A percentile compares a stretch with the other conserved stretches of the same genome.
These are phyloP conservation scores for Stylonectria norvegica DNA, from an alignment of 2,329 filamentous ascomycete species.

Conservation along the genomic window DNA sequence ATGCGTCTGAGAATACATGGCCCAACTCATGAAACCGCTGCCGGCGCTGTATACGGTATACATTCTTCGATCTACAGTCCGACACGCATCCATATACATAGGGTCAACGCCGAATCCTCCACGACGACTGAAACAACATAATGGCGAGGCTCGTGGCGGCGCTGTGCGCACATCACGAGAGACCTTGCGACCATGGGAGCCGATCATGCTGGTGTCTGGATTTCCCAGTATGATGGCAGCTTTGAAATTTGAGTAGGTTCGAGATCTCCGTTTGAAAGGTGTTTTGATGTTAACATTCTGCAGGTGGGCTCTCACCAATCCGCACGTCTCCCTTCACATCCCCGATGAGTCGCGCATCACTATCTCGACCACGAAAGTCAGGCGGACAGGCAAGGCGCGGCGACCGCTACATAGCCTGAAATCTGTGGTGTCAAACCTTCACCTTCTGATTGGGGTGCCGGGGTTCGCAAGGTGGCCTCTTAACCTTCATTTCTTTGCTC, in stretches of 20 bases:
- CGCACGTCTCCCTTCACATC: constrained; percentile 77
- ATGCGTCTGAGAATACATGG: constrained; percentile 33
- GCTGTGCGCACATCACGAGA: constrained; percentile 69
- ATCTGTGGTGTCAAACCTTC: constrained; percentile 74
- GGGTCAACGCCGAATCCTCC: constrained; percentile 88
- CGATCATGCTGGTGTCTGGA: constrained; percentile 79
- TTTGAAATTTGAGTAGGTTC: constrained; percentile 82
- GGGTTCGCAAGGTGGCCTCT: constrained; percentile 86
- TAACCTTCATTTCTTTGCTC: constrained; percentile 71
- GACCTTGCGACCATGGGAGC: constrained; percentile 81
- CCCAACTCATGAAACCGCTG: constrained; percentile 54
- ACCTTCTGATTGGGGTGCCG: constrained; percentile 72
- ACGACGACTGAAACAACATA: constrained; percentile 84
- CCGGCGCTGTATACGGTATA: constrained; percentile 94
- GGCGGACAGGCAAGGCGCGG: constrained; percentile 52
- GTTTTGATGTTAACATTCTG: constrained; percentile 5
- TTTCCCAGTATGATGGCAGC: constrained; percentile 86
- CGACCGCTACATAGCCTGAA: constrained; percentile 59
- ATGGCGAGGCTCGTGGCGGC: constrained; percentile 78
- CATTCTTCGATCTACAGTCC: constrained; percentile 77
- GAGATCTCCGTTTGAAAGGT: not conserved
- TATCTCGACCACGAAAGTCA: constrained; percentile 44
- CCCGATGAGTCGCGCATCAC: constrained; percentile 59
- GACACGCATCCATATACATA: constrained; percentile 73
- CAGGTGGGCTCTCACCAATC: constrained; percentile 90